phyloP scores from a whole-genome alignment of 2,329 filamentous ascomycete genomes.

The Penicillium sp. region DNA sequence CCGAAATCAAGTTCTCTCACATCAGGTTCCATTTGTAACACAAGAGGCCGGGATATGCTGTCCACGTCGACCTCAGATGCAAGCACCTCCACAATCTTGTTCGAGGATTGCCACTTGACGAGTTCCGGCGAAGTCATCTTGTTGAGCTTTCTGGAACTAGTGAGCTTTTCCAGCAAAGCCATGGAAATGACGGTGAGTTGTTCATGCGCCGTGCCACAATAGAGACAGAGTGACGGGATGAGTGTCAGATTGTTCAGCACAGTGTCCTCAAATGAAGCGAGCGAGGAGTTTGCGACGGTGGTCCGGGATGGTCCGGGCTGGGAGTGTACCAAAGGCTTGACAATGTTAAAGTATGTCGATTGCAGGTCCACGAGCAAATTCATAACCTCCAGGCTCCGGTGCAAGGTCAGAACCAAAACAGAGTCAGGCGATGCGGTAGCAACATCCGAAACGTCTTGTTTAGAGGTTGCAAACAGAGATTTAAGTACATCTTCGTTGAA shows the following conservation, averaged over 20 bases:
- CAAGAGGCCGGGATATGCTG: constrained; percentile 71
- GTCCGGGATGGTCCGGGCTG: constrained; percentile 59
- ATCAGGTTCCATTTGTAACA: constrained; percentile 63
- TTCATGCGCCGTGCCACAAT: constrained; percentile 80
- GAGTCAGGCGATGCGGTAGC: constrained; percentile 72
- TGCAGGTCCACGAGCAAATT: constrained; percentile 81
- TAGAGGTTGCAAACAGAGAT: constrained; percentile 73
- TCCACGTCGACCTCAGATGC: constrained; percentile 77
- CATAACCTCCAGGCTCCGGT: constrained; percentile 80
- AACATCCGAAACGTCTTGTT: constrained; percentile 71
- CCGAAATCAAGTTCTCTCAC: constrained; percentile 71
- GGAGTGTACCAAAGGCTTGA: constrained; percentile 72
- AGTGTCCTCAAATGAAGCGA: constrained; percentile 89
- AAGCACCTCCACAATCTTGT: constrained; percentile 84
- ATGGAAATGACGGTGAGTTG: constrained; percentile 77
- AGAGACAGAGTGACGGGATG: constrained; percentile 79
- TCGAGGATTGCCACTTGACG: constrained; percentile 63
- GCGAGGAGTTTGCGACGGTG: constrained; percentile 69
- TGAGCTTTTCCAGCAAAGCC: constrained; percentile 79
- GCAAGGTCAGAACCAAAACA: constrained; percentile 73
- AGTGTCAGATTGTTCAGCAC: constrained; percentile 76
- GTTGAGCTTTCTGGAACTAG: constrained; percentile 76
- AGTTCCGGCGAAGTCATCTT: constrained; percentile 64
- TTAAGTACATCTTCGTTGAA: constrained; percentile 88
- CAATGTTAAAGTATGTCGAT: constrained; percentile 84